Evolutionary conservation across 352 stramenopile species (phyloP), one percentile per base, ranked within the genome.

Genomic region (Globisporangium yorkense): DNA sequence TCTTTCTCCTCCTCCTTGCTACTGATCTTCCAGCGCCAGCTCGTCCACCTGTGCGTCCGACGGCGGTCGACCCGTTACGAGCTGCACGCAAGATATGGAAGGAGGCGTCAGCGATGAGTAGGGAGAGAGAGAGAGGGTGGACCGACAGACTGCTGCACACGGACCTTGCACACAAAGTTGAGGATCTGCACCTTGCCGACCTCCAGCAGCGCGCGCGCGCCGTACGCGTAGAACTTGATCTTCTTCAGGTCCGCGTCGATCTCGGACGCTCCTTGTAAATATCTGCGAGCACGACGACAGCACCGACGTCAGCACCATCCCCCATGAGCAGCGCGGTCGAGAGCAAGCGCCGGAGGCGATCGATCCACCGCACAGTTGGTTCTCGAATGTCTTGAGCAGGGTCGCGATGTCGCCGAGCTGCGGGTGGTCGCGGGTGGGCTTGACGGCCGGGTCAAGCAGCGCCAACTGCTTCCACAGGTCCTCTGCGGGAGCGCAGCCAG

Each of bases 111-210:
- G 20, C 33, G 24, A 24, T 59, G 20, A 46, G 43, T 21, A 69
- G 20, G 44, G 56, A 33, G 7, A 29, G 5, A 24, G 52, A 39
- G 51, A 53, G 33, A 56, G 18, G 27, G 9, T 47, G 6, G 9
- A 47, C 31, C n/a, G 12, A 43, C 29, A 21, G 20, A 29, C 31
- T 3, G 41, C 24, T 27, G 24, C 24, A 27, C 41, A 50, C 52
- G 51, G 63, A 94, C 81, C 76, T 92, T 92, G 80, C 84, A 92
- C 15, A 94, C 80, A 53, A 94, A 94, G 59, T 90, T 89, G 43
- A 94, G 72, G 59, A 94, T 92, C 65, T 91, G 80, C 37, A 86
- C 67, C 56, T 94, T 92, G 67, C 82, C 73, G n/a, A 94, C 77
- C 76, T 94, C 84, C 40, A 88, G 63, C 27, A 80, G 61, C 40